Base-by-base conservation (phyloP, 2,329 filamentous ascomycete genomes). In the Fusarium stilboides region DNA sequence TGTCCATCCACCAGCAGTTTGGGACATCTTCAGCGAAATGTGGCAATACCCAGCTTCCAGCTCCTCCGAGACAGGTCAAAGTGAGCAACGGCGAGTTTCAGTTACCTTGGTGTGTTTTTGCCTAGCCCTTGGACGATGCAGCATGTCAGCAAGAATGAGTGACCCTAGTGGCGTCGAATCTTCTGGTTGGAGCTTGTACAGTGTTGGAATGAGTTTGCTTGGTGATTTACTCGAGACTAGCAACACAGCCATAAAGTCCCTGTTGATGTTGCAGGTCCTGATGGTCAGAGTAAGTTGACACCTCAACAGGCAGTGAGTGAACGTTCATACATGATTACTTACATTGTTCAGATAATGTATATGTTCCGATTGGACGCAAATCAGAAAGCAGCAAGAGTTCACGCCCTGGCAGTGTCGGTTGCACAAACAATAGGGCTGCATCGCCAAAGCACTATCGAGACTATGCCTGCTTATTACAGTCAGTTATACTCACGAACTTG, bases 361-460 rank as follows among this genome's bases (percentile, higher is more conserved):
- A 22, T 70, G 17, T 70, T 70, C n/a, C 61, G 68, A 10, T 31
- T 70, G 3, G 68, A 70, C 13, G 68, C 68, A 2, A 70, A 65
- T 15, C 65, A 70, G 44, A 45, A 65, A 40, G 68, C 68, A 20
- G 57, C 62, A 7, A 42, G 62, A 33, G 43, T 70, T 20, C 47
- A 54, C 3, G 68, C 68, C 4, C 54, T 70, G 3, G 43, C 33
- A 24, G 56, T 70, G 2, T 69, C 68, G 1, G 49, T 62, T n/a
- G 65, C 65, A 2, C 62, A 70, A 14, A 66, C 59, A 1, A 65
- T 69, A 31, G 65, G 68, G 4, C 26, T 70, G 9, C 67, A 70
- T 49, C 65, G 67, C 14, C 65, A 70, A 31, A 63, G 39, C 17
- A 68, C 57, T 4, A 34, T 66, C 6, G 67, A 69, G 2, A 26